phyloP scores from a whole-genome alignment of 345 rosid species.

The Anacardium occidentale region DNA sequence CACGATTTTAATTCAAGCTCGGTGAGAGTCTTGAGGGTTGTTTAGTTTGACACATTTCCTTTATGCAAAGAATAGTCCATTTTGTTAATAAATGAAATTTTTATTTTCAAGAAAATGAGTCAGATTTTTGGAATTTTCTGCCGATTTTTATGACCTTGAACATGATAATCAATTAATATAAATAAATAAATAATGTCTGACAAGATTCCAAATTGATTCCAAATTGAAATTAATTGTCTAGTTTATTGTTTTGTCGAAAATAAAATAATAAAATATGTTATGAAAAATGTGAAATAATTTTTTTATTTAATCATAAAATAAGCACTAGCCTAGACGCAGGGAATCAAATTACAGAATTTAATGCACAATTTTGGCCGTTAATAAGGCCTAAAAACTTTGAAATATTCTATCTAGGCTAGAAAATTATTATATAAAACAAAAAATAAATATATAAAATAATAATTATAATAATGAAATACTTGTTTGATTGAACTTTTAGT shows the following conservation, averaged over 20 bases:
- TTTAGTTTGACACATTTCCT: background rate
- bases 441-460: too few species aligned
- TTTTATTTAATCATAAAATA: background rate
- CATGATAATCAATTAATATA: background rate
- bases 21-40: too few species aligned
- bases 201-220: background rate
- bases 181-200: too few species aligned
- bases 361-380: background rate
- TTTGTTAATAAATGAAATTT: background rate
- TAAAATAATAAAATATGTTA: background rate
- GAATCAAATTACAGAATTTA: background rate
- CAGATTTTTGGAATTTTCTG: background rate
- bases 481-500: too few species aligned
- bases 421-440: too few species aligned
- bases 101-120: background rate
- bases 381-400: background rate
- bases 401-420: background rate
- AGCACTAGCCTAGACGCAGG: background rate
- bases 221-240: background rate
- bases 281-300: background rate
- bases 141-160: background rate
- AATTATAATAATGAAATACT: too few species aligned
- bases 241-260: background rate
- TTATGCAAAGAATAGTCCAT: conserved; percentile 2
- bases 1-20: too few species aligned